Base-by-base conservation (phyloP, 352 stramenopile species). In the Phytopythium mirpurense region DNA sequence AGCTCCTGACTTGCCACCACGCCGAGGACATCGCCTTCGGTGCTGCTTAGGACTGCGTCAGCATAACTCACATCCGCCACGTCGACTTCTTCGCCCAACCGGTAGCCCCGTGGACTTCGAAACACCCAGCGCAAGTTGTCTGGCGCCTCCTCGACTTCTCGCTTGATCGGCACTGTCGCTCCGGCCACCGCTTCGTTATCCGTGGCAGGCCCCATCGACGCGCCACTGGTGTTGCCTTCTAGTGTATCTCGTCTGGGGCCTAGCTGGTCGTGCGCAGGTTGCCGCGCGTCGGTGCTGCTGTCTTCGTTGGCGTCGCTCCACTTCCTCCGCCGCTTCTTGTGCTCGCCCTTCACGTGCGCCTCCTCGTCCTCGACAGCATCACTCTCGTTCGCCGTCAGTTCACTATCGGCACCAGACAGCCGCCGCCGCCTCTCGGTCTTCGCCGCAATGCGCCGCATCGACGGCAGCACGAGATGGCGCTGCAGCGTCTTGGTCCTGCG, bases 1-100 rank as follows among this genome's bases (percentile, higher is more conserved):
- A 90, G 56, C 31, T 83, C 62, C 27, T 85, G 65, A 32, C 75
- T 87, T 5, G 81, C 83, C n/a, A 92, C 77, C 21, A 90, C 65
- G 19, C 80, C 77, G 5, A 93, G 60, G 15, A 90, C 69, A 2
- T 70, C 71, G 3, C 72, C 72, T 35, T 83, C 66, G 0, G 66
- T 59, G 12, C 57, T 70, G 24, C 74, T 72, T 3, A 46, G 56
- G 35, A 88, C 58, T 21, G 81, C 75, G 35, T 90, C 70, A 51
- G 83, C 78, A 43, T 86, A 92, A 40, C 65, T 77, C 19, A 88
- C 27, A 6, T 43, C 59, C 10, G 46, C 43, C 9, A 78, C 68
- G 40, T 88, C 79, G 16, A 92, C 60, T 36, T 84, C 64, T 50
- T 84, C 69, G 51, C 77, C 72, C 12, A 88, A 65, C 1, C 68